Evolutionary conservation across 768 basidiomycete species (phyloP), one percentile per base, ranked within the genome.

Genomic region (Termitomyces sp.): DNA sequence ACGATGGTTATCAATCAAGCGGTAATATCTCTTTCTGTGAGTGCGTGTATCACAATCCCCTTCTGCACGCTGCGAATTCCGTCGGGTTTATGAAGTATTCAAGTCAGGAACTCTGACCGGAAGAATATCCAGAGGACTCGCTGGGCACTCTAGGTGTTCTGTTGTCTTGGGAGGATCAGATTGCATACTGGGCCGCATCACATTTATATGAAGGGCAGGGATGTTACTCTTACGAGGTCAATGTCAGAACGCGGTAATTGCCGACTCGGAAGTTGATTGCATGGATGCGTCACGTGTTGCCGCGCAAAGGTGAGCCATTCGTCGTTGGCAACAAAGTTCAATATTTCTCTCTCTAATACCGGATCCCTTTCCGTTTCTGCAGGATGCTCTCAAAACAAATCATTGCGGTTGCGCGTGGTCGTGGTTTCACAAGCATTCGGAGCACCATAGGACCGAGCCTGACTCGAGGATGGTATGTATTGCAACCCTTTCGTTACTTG

Each of bases 331-430:
- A 21, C 53, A 21, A 48, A 26, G n/a, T 26, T 49, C 22, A n/a
- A 38, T 38, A 38, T 45, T 44, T 52, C 43, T 21, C 17, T 26
- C 17, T 51, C 34, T 44, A 21, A 45, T 57, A 28, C 30, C 45
- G 30, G 8, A 32, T 32, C 9, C 34, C 51, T 37, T 35, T 46
- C 51, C 49, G 49, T 53, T 60, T 50, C 40, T 49, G 41, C 38
- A 60, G 53, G 42, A 90, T 90, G 87, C 77, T 88, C 35, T 88
- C 88, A 63, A 82, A 82, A 77, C 85, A 77, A 58, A 77, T 88
- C 58, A 73, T 88, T 55, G 77, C 81, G 56, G 70, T 84, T 54
- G 85, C 87, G 58, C 82, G 84, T 53, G 77, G 80, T 60, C 83
- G 83, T 58, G 76, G 75, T 55, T 66, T 83, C 40, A 70, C 66